Percentiles rank a stretch among this genome's conserved stretches.
phyloP scores from a whole-genome alignment of 306 rosid genomes.

The Vigna mungo region DNA sequence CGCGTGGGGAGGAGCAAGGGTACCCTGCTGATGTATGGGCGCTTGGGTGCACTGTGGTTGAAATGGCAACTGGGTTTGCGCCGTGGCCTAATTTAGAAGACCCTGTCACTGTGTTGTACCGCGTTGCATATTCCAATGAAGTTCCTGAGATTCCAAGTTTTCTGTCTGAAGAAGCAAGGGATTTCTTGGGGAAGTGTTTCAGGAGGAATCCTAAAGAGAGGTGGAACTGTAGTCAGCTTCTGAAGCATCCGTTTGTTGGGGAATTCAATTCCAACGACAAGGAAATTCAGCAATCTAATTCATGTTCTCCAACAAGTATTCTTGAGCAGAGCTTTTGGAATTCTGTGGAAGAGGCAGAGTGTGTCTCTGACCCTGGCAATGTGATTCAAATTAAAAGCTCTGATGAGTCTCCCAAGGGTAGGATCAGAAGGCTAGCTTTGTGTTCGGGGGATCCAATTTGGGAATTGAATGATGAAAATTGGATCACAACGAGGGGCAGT shows the following conservation, averaged over 20 bases:
- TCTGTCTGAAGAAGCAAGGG: slow-evolving; percentile 76
- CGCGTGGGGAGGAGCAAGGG: slow-evolving; percentile 87
- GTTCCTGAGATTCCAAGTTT: slow-evolving; percentile 76
- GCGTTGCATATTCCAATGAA: slow-evolving; percentile 67
- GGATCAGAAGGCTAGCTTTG: slow-evolving; percentile 69
- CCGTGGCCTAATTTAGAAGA: slow-evolving; percentile 75
- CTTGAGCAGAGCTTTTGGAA: slow-evolving; percentile 83
- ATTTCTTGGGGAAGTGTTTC: slow-evolving; percentile 85
- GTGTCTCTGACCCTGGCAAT: slow-evolving; percentile 35
- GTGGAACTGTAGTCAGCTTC: slow-evolving; percentile 75
- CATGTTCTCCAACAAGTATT: slow-evolving; percentile 86
- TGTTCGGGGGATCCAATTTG: slow-evolving; percentile 62
- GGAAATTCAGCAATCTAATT: slow-evolving; percentile 51
- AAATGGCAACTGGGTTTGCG: slow-evolving; percentile 71
- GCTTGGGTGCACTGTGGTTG: slow-evolving; percentile 88
- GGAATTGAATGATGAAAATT: slow-evolving; percentile 56
- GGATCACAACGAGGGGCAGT: slow-evolving; percentile 65
- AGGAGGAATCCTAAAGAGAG: slow-evolving; percentile 72
- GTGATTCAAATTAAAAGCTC: slow-evolving; percentile 29
- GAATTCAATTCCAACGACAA: slow-evolving; percentile 51
- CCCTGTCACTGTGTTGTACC: slow-evolving; percentile 68
- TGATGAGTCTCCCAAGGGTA: slow-evolving; percentile 47
- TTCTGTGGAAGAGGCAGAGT: slow-evolving; percentile 54
- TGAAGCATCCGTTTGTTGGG: slow-evolving; percentile 78
- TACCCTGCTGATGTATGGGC: slow-evolving; percentile 83